phyloP scores from a whole-genome alignment of 2,329 filamentous ascomycete genomes.

The Pseudodiploospora longispora region DNA sequence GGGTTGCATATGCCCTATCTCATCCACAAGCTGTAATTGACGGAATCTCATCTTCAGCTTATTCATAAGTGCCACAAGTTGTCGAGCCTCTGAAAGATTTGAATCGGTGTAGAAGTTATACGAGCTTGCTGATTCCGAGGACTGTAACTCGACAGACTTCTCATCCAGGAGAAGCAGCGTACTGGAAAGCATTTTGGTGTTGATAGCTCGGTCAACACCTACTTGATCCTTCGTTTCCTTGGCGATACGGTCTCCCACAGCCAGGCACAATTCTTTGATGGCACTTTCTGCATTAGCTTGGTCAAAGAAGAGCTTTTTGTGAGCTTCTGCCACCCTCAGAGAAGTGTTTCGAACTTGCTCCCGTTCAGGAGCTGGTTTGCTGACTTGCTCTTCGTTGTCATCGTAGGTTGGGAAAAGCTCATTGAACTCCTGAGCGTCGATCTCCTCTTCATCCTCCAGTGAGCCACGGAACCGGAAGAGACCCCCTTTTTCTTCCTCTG shows the following conservation, averaged over 20 bases:
- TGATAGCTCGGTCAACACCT: constrained; percentile 29
- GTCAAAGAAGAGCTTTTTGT: constrained; percentile 45
- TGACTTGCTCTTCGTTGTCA: constrained; percentile 31
- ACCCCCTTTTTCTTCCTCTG: constrained; percentile 64
- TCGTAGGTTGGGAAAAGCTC: constrained; percentile 75
- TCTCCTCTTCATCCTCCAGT: constrained; percentile 66
- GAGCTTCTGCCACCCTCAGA: constrained; percentile 52
- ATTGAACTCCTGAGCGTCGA: constrained; percentile 65
- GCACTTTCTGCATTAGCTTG: constrained; percentile 31
- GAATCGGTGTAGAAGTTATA: constrained; percentile 89
- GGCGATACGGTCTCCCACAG: constrained; percentile 31
- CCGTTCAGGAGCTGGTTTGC: constrained; percentile 20
- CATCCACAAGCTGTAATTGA: constrained; percentile 57
- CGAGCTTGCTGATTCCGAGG: constrained; percentile 26
- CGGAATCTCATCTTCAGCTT: constrained; percentile 65
- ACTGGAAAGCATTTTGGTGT: constrained; percentile 54
- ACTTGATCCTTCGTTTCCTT: constrained; percentile 19
- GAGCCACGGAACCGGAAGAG: constrained; percentile 79
- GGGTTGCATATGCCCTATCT: constrained; percentile 64
- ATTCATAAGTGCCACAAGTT: constrained; percentile 60
- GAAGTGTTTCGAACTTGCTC: constrained; percentile 47
- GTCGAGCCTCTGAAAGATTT: constrained; percentile 68
- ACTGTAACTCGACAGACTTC: constrained; percentile 38
- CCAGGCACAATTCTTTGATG: constrained; percentile 36
- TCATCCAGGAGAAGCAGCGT: constrained; percentile 59